Evolutionary conservation across 129 eudicot genomes (phyloP).

Genomic region (Calendula officinalis): DNA sequence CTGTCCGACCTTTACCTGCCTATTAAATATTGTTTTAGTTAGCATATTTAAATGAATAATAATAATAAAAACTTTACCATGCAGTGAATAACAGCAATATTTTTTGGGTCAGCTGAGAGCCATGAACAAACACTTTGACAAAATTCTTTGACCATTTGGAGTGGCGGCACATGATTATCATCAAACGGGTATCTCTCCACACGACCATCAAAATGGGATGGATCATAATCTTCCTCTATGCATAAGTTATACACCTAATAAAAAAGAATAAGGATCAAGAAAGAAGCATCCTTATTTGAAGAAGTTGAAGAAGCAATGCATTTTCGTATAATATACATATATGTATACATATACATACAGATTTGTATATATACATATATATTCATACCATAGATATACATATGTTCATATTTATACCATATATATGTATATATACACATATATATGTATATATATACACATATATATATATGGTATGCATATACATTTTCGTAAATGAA

Average conservation of each 20-base stretch:
- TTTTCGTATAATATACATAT: too few species aligned
- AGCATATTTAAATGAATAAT: not conserved
- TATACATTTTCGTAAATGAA: too few species aligned
- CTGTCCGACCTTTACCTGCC: conserved; percentile 94
- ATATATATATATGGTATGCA: too few species aligned
- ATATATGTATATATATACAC: too few species aligned
- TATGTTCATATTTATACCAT: too few species aligned
- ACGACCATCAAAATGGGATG: conserved; percentile 61
- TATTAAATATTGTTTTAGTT: conserved; percentile 18
- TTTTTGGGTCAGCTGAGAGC: conserved; percentile 67
- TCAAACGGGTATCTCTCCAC: conserved; percentile 84
- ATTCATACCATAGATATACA: too few species aligned
- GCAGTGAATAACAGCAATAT: conserved; percentile 81
- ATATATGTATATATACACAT: too few species aligned
- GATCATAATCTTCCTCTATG: conserved; percentile 65
- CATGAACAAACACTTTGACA: conserved; percentile 70
- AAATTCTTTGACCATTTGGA: conserved; percentile 57
- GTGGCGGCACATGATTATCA: conserved; percentile 77
- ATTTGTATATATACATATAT: too few species aligned
- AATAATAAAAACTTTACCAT: too few species aligned
- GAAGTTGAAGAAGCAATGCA: too few species aligned
- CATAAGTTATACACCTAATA: conserved; percentile 75
- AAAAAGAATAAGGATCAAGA: not conserved
- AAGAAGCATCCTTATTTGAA: not conserved
- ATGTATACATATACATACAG: too few species aligned